A percentile compares a stretch with the other conserved stretches of the same genome.
Conservation (phyloP, 176 grass and related monocot species). For the Puya raimondii region DNA sequence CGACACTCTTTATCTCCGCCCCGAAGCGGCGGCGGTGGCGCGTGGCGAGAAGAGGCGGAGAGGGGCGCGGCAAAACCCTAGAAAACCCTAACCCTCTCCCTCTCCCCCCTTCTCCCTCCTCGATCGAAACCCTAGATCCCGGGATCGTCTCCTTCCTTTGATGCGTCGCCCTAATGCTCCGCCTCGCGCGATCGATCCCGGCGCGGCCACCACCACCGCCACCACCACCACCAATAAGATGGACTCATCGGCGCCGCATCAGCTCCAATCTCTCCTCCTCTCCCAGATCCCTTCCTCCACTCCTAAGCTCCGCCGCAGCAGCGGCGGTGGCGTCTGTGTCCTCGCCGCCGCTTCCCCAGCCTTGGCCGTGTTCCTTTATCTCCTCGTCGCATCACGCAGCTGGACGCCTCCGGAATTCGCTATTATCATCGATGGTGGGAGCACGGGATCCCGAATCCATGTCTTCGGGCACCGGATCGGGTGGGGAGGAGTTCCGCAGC, state of each 20-base stretch:
- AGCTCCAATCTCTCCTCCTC: background rate
- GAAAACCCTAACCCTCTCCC: background rate
- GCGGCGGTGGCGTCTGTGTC: constrained; percentile 19
- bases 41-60: background rate
- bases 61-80: background rate
- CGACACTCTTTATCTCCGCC: background rate
- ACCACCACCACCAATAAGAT: constrained; percentile 22
- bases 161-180: constrained; percentile 52
- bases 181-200: constrained; percentile 12
- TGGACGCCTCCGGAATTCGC: constrained; percentile 24
- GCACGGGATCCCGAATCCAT: constrained; percentile 71
- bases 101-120: background rate
- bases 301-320: background rate
- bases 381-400: constrained; percentile 1
- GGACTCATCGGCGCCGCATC: constrained; percentile 13
- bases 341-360: background rate
- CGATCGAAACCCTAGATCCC: background rate
- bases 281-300: background rate
- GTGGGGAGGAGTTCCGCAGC: constrained; percentile 5
- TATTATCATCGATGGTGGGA: constrained; percentile 72
- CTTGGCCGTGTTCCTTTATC: constrained; percentile 19
- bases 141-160: constrained; percentile 9
- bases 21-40: background rate
- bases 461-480: constrained; percentile 37
- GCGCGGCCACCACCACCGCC: background rate